Base-by-base conservation (phyloP, 495 filamentous ascomycete genomes). In the Niebla homalea region DNA sequence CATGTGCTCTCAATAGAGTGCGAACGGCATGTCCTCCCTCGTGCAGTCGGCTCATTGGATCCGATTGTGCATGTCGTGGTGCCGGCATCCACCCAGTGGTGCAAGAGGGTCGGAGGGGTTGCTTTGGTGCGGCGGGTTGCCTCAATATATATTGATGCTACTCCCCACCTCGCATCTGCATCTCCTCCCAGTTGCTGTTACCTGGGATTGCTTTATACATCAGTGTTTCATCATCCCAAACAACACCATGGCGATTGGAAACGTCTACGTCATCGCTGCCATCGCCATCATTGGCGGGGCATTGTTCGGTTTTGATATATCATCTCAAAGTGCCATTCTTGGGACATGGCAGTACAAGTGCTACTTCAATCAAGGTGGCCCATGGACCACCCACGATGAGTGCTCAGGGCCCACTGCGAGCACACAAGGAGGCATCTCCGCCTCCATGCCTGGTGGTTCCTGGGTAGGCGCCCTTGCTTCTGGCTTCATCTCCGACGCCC, bases 211-310 rank as follows among this genome's bases (percentile, higher is more conserved):
- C 29, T 32, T 32, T 12, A 2, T 32, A 11, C 29, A 32, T 7
- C 14, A 7, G 29, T 12, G 14, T 11, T 7, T 32, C 29, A 8
- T 32, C 2, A 8, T 5, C 25, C 32, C 19, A 25, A 46, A 26
- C 26, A 35, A 59, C 35, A 19, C n/a, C n/a, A 60, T 60, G 52
- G 16, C 63, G 41, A 58, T 81, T 43, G 79, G 81, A 18, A 87
- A 86, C 59, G 73, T 86, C 52, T 87, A 87, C 57, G 62, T 80
- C 38, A 88, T 88, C 62, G 75, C 84, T 56, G 79, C 80, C 64
- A 76, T 84, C 64, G 75, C 83, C 60, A 81, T 89, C 57, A 72
- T 85, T 48, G 87, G 87, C 52, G 87, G 86, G 62, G 81, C 76
- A 43, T 74, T 89, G 16, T 90, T 93, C 64, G 62, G 60, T 25